Evolutionary conservation across 495 filamentous ascomycete species (phyloP), one percentile per base, ranked within the genome.

Genomic region (Penicillium goetzii): DNA sequence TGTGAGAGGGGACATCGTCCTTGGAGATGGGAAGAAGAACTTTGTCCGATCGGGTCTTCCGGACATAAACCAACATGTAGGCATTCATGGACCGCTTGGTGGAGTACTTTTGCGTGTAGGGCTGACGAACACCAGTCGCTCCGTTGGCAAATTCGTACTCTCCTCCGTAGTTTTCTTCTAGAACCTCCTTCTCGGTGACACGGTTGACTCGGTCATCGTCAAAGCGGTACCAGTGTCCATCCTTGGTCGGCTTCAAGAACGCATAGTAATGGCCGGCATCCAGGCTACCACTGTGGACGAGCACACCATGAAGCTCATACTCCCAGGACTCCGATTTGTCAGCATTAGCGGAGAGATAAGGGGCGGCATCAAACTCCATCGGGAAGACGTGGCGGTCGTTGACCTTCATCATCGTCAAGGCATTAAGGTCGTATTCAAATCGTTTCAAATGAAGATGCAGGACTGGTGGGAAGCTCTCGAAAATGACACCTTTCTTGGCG

Each of bases 221-320:
- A 64, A 97, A 99, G 66, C 90, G 96, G 81, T 95, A 97, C 83
- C 97, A 99, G 75, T 89, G 85, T 26, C 93, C 93, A 62, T 96
- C 91, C 72, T 95, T 93, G 61, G 87, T 86, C 0, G 96, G 95
- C 74, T 96, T 97, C 63, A 99, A 74, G 76, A 97, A 99, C 1
- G 95, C 95, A 73, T 98, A 99, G 77, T 99, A 99, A 75, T 99
- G 95, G n/a, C 95, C 95, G 14, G 96, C 93, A 75, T 98, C 97
- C 41, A 97, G 83, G 69, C 97, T 95, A 53, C 95, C 95, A 65
- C 92, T 97, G 71, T 99, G 95, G 4, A 99, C 95, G 51, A 99
- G 80, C 12, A 99, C 95, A 63, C 95, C 93, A 72, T 98, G 95
- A 19, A 99, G 79, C 70, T 96, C 86, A 74, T 98, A 99, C 55